Evolutionary conservation across 306 rosid species (phyloP), one percentile per base, ranked within the genome.

Genomic region (Dryas alaskensis): DNA sequence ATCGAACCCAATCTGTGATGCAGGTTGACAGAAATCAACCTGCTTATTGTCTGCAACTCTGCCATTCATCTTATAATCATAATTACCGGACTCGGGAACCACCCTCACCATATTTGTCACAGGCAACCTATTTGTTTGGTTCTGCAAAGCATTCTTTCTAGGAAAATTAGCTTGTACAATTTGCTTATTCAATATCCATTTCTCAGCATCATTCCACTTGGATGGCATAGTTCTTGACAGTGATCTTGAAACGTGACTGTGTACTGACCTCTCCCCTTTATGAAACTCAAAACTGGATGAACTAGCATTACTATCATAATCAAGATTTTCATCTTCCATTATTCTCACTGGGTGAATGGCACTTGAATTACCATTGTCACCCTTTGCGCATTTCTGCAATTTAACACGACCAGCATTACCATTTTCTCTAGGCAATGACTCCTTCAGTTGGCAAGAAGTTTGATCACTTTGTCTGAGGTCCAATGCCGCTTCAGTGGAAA

Each of bases 241-340:
- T 3, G 91, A 82, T 74, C 96, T 83, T 62, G 89, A 49, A 12
- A 82, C 81, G 39, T 78, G 88, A 73, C 81, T 84, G 78, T 75
- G 87, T n/a, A 52, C 86, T 11, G 87, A 60, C 69, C 90, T 89
- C 78, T 93, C 98, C 69, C 96, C 94, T 65, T 88, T 91, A 67
- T 88, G 96, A 74, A 93, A 93, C 89, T 93, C 98, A n/a, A 93
- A 93, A 74, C 98, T 93, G 0, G 98, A 93, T 3, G 98, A 93
- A 82, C 98, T 93, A 65, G 98, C 97, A 76, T 93, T 92, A 71
- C 98, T 93, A 69, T 93, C 98, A 69, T 91, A 93, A 73, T 91
- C 98, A 46, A 91, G 88, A 80, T 87, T 88, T 22, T 93, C 98
- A 42, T 93, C 98, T 81, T 93, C 98, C 57, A 16, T 51, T 13